A percentile compares a stretch with the other conserved stretches of the same genome.
Evolutionary conservation across 768 basidiomycete species (phyloP).

Genomic region (Naganishia vishniacii): DNA sequence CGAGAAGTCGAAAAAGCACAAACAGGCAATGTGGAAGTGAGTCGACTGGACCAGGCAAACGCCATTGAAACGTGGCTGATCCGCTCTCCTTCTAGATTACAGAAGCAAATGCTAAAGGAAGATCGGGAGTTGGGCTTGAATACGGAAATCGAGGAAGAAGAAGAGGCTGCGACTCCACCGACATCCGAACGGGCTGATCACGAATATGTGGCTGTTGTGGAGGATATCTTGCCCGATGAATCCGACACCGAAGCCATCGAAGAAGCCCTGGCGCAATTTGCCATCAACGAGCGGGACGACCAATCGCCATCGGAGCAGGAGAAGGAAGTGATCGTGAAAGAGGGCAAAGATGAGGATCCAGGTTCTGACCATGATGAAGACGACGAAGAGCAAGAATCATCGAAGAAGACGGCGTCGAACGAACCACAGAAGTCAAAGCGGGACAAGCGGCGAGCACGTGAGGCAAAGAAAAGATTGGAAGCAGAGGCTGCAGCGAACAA

Average conservation of each 20-base stretch:
- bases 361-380: no score
- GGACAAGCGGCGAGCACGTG: constrained; percentile 71
- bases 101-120: constrained; percentile 70
- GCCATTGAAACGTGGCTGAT: not conserved
- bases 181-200: not conserved
- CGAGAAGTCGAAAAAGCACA: constrained; percentile 88
- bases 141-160: constrained; percentile 43
- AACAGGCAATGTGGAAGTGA: constrained; percentile 71
- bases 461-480: constrained; percentile 63
- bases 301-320: not conserved
- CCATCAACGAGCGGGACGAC: not conserved
- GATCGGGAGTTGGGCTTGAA: constrained; percentile 61
- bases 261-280: constrained; percentile 13
- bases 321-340: not conserved
- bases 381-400: constrained; percentile 25
- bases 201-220: not conserved
- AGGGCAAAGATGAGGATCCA: not conserved
- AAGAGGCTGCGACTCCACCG: constrained; percentile 4
- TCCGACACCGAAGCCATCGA: constrained; percentile 21
- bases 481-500: constrained; percentile 37
- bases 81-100: constrained; percentile 51
- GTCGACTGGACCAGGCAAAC: constrained; percentile 19
- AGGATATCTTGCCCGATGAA: not conserved
- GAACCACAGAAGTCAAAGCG: constrained; percentile 59
- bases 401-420: constrained; percentile 18